Evolutionary conservation across 116 monocot genomes (phyloP).

Genomic region (Iris pallida): DNA sequence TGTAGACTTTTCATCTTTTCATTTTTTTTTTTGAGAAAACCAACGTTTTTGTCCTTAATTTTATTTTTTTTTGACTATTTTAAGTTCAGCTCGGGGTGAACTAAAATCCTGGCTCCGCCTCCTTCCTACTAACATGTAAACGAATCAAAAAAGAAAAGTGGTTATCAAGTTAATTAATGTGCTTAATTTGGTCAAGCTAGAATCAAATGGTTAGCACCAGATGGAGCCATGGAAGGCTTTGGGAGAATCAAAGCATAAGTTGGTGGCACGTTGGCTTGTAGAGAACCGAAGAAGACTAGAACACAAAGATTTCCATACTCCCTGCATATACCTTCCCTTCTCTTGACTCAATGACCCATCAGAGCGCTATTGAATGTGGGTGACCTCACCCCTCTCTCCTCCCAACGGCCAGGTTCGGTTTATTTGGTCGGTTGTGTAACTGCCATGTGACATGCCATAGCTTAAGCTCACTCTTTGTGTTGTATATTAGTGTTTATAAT

Average conservation of each 20-base stretch:
- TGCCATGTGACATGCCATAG: background rate
- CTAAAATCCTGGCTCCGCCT: too few relatives aligned
- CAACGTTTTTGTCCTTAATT: background rate
- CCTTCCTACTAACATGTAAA: too few relatives aligned
- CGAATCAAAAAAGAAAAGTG: background rate
- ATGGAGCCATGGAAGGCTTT: background rate
- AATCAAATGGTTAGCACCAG: conserved; percentile 4
- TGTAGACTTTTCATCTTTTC: background rate
- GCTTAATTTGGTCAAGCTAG: background rate
- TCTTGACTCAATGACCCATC: background rate
- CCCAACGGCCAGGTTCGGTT: background rate
- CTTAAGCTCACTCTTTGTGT: background rate
- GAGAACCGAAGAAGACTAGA: background rate
- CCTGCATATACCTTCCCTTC: background rate
- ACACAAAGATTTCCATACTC: background rate
- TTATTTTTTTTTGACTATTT: background rate
- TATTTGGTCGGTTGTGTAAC: conserved; percentile 10
- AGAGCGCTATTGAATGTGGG: background rate
- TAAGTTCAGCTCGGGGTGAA: too few relatives aligned
- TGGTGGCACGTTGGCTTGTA: background rate
- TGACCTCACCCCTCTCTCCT: background rate
- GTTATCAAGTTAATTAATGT: background rate
- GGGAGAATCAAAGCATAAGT: conserved; percentile 1
- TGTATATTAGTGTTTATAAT: background rate
- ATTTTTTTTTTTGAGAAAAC: background rate